A percentile compares a stretch with the other conserved stretches of the same genome.
Conservation (phyloP, 108 stramenopile species). For the Ochromonas danica region DNA sequence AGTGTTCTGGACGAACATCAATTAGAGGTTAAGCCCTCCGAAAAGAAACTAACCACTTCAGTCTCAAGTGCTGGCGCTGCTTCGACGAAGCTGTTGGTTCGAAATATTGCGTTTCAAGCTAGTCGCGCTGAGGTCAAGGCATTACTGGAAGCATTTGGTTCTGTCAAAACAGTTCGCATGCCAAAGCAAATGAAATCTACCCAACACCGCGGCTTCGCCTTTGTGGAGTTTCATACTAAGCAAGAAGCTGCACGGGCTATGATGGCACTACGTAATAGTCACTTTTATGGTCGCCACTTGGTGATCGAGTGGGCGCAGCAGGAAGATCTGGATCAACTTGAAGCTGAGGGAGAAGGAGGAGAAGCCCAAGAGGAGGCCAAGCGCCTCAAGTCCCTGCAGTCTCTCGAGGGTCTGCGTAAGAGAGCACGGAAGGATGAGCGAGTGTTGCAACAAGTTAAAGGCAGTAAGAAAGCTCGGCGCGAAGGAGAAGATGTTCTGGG, state of each 20-base stretch:
- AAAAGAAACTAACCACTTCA: constrained; percentile 54
- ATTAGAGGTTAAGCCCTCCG: constrained; percentile 77
- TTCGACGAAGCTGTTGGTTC: constrained; percentile 90
- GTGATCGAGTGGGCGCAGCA: constrained; percentile 82
- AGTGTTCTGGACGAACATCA: constrained; percentile 83
- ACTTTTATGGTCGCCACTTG: constrained; percentile 96
- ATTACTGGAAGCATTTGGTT: constrained; percentile 86
- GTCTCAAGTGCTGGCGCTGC: not conserved
- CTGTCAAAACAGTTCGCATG: constrained; percentile 85
- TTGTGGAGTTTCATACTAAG: constrained; percentile 83
- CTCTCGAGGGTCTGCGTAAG: no score
- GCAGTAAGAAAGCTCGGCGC: no score
- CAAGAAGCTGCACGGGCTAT: constrained; percentile 88
- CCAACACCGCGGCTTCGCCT: constrained; percentile 92
- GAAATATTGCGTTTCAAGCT: constrained; percentile 96
- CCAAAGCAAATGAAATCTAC: constrained; percentile 93
- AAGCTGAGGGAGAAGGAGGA: no score
- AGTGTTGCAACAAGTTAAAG: no score
- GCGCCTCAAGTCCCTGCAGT: no score
- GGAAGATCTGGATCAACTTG: no score
- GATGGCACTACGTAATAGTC: constrained; percentile 74
- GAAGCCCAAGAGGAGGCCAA: no score
- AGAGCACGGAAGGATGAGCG: no score
- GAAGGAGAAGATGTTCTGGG: no score
- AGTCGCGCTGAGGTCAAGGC: constrained; percentile 78